These are phyloP conservation scores for Moniliophthora roreri DNA, from an alignment of 1,284 basidiomycete genomes.

Conservation along the genomic window DNA sequence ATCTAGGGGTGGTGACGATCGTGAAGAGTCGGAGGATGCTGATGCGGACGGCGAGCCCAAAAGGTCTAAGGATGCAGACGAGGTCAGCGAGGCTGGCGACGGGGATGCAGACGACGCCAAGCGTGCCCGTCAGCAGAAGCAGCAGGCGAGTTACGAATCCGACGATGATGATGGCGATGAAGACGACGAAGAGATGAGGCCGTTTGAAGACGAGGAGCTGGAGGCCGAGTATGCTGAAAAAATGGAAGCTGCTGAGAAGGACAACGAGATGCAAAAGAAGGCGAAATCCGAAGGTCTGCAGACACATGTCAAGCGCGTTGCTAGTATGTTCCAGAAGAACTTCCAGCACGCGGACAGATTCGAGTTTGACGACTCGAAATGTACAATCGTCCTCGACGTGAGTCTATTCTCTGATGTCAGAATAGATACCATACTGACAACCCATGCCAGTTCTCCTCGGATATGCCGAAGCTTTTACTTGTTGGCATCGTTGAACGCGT, in stretches of 20 bases:
- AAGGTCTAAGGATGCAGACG: no score
- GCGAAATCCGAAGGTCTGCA: constrained; percentile 20
- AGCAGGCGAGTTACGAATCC: constrained; percentile 74
- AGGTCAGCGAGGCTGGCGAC: no score
- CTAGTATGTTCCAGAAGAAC: constrained; percentile 51
- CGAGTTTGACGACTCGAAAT: constrained; percentile 72
- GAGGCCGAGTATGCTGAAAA: constrained; percentile 67
- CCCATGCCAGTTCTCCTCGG: constrained; percentile 53
- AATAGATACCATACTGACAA: constrained; percentile 8
- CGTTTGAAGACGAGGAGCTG: constrained; percentile 59
- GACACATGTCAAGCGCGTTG: constrained; percentile 25
- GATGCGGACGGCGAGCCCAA: constrained; percentile 46
- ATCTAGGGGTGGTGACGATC: constrained; percentile 35
- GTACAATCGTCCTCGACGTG: constrained; percentile 83
- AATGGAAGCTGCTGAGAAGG: constrained; percentile 33
- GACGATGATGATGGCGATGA: constrained; percentile 55
- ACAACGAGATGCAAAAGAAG: constrained; percentile 32
- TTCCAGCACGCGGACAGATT: constrained; percentile 69
- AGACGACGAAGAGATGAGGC: constrained; percentile 40
- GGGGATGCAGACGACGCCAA: constrained; percentile 81
- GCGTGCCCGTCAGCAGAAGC: constrained; percentile 61
- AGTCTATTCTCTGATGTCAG: constrained; percentile 9
- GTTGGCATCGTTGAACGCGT: constrained; percentile 89
- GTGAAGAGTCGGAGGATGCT: constrained; percentile 43
- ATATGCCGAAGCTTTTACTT: constrained; percentile 87